Percentiles rank a stretch among this genome's conserved stretches.
phyloP scores from a whole-genome alignment of 371 early-diverging fungal genomes.

The Quaeritorhiza haematococci region DNA sequence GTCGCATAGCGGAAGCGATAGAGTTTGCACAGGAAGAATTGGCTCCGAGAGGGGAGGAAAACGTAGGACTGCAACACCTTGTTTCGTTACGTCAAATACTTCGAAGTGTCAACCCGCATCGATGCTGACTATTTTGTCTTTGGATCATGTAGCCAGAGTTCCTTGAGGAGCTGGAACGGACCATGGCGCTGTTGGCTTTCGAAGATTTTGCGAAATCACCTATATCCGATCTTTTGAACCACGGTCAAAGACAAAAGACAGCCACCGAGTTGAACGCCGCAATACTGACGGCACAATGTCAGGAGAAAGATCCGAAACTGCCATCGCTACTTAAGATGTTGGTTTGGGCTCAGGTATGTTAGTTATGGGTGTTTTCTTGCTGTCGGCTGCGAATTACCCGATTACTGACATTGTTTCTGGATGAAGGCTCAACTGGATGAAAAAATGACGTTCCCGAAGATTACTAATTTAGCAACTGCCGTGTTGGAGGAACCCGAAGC shows the following conservation, averaged over 20 bases:
- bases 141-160: slow-evolving; percentile 70
- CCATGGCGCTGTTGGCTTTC: slow-evolving; percentile 93
- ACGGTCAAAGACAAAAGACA: slow-evolving; percentile 83
- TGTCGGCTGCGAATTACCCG: neutral
- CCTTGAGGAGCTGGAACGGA: slow-evolving; percentile 85
- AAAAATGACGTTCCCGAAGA: slow-evolving; percentile 71
- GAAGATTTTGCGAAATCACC: slow-evolving; percentile 64
- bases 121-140: neutral
- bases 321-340: slow-evolving; percentile 84
- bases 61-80: slow-evolving; percentile 35
- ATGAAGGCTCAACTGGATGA: slow-evolving; percentile 57
- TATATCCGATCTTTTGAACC: slow-evolving; percentile 77
- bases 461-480: slow-evolving; percentile 76
- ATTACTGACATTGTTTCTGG: neutral
- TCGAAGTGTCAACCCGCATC: neutral
- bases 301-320: slow-evolving; percentile 89
- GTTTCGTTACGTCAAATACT: neutral
- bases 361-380: slow-evolving; percentile 41
- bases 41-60: slow-evolving; percentile 92
- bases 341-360: slow-evolving; percentile 77
- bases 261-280: slow-evolving; percentile 93
- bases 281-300: slow-evolving; percentile 81
- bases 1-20: slow-evolving; percentile 74
- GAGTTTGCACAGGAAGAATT: slow-evolving; percentile 95
- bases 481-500: slow-evolving; percentile 35